Base-by-base conservation (phyloP, 345 rosid genomes). In the Adansonia digitata region DNA sequence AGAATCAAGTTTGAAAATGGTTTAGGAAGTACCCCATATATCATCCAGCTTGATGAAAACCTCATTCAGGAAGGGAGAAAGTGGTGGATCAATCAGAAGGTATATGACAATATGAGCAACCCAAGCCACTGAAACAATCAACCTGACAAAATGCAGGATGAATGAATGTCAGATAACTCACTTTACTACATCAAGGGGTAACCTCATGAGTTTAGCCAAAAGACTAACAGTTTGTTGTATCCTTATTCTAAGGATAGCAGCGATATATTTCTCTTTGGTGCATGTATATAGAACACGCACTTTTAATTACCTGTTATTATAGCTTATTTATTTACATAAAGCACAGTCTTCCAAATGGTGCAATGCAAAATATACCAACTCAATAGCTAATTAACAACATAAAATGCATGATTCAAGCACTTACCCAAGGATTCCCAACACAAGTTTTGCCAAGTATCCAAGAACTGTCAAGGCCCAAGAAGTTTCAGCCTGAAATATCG, bases 31-130 rank as follows among this genome's bases (percentile, higher is more conserved):
- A 96, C 99, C 99, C 99, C 98, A 96, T 7, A 90, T 63, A 77
- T 86, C 88, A 81, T 96, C 99, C 89, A 93, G 89, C 86, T 96
- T 93, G 85, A 96, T 90, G 83, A 93, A 96, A 86, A 96, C 95
- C 85, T 89, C 98, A 51, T 96, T 96, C 74, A 90, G 83, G 81
- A 96, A 92, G 75, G 99, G 88, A 75, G 93, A 88, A 69, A 93
- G 95, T 60, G 99, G 99, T 7, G 97, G 98, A 56, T 84, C 86
- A 59, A 93, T 81, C 81, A 93, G 84, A 56, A 93, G 85, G 81
- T 96, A 93, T 68, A 93, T 88, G 79, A 93, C 78, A 71, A 93
- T 96, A 80, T 96, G 99, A 83, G 89, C 97, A 79, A 92, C 72
- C 98, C 99, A 96, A 75, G 99, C 97, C 80, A 96, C 86, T 4